Conservation (phyloP, 2,329 filamentous ascomycete genomes). For the Trichoderma breve region DNA sequence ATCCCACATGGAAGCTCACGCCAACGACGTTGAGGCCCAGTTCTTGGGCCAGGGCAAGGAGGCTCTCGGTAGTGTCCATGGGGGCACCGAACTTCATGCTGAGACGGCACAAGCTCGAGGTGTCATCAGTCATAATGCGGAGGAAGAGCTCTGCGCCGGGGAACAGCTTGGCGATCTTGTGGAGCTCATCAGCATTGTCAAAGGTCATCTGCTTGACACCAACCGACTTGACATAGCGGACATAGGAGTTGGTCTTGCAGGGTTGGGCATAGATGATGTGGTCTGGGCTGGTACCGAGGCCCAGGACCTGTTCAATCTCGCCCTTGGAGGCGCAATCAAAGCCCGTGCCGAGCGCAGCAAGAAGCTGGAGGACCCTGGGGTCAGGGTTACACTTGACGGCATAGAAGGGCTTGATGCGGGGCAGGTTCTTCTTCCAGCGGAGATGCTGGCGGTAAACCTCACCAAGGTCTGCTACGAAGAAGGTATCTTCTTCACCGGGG, state of each 20-base stretch:
- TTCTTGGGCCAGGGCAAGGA: constrained; percentile 76
- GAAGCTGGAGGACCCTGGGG: constrained; percentile 79
- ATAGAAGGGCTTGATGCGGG: constrained; percentile 93
- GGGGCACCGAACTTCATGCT: constrained; percentile 97
- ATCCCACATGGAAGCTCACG: constrained; percentile 97
- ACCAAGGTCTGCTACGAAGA: constrained; percentile 96
- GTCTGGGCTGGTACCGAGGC: constrained; percentile 76
- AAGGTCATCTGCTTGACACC: constrained; percentile 99
- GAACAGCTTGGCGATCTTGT: constrained; percentile 93
- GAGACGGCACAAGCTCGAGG: constrained; percentile 86
- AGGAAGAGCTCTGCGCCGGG: constrained; percentile 88
- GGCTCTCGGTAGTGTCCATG: constrained; percentile 73
- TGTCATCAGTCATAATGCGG: constrained; percentile 95
- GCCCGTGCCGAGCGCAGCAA: constrained; percentile 84
- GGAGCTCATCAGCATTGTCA: constrained; percentile 95
- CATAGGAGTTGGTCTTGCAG: constrained; percentile 98
- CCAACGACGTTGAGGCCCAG: constrained; percentile 88
- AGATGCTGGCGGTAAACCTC: constrained; percentile 98
- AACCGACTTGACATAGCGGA: constrained; percentile 80
- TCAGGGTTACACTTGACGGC: constrained; percentile 99
- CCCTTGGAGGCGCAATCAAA: constrained; percentile 98
- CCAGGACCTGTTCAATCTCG: constrained; percentile 90
- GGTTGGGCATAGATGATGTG: constrained; percentile 99
- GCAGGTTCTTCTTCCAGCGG: constrained; percentile 93
- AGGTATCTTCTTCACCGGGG: constrained; percentile 92